Evolutionary conservation across 306 rosid species (phyloP).

Genomic region (Cicer cuneatum): DNA sequence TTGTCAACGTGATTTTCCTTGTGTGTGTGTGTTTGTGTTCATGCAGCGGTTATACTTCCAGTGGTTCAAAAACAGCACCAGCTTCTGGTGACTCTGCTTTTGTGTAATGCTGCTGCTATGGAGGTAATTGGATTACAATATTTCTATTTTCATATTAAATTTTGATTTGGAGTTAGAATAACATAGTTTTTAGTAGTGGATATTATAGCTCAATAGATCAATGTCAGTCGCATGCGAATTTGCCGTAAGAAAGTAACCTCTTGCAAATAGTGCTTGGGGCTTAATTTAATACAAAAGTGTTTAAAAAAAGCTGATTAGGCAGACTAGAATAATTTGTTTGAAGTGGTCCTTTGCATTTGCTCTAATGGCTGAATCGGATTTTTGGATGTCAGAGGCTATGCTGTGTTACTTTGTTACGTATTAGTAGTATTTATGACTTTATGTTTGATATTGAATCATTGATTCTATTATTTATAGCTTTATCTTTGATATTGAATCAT

Average conservation of each 20-base stretch:
- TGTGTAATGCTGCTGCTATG: constrained; percentile 92
- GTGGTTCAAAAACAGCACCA: constrained; percentile 97
- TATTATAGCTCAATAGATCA: not conserved
- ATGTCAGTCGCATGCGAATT: not conserved
- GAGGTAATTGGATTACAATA: constrained; percentile 61
- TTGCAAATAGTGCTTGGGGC: not conserved
- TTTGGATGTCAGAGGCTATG: constrained; percentile 18
- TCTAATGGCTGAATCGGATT: constrained; percentile 6
- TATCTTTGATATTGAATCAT: constrained; percentile 1
- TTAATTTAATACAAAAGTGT: constrained; percentile 5
- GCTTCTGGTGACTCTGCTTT: constrained; percentile 92
- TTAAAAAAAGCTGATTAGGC: not conserved
- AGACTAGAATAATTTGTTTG: constrained; percentile 9
- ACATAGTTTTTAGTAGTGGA: not conserved
- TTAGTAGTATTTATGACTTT: not conserved
- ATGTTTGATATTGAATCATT: constrained; percentile 3
- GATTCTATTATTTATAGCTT: not conserved
- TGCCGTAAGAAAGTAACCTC: not conserved
- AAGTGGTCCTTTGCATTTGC: constrained; percentile 25
- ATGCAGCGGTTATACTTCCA: constrained; percentile 80
- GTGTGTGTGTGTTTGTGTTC: not conserved
- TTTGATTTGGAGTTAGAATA: constrained; percentile 8
- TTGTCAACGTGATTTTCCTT: not conserved
- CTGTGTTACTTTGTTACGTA: not conserved
- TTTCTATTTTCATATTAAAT: not conserved